Base-by-base conservation (phyloP, 768 basidiomycete species). In the Termitomyces sp. region DNA sequence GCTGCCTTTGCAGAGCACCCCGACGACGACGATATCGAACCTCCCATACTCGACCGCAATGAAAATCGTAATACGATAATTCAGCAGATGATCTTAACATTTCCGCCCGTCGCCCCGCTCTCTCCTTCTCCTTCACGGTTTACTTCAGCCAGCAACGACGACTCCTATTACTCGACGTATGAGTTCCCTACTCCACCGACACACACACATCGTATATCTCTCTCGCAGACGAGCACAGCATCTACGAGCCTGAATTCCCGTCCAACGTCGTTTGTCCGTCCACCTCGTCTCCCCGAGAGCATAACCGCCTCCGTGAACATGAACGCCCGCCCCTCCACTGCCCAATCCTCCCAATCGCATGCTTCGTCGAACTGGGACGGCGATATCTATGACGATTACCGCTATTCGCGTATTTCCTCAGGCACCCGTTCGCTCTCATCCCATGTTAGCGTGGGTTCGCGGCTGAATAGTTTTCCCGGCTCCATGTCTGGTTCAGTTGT, bases 301-400 rank as follows among this genome's bases (percentile, higher is more conserved):
- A 41, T 30, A 2, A 14, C 31, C 28, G 40, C 10, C 21, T 28
- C 41, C 21, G 8, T 31, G 7, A 19, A 42, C 35, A 11, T 52
- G 21, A 21, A 42, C 23, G 23, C 41, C 15, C 51, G 54, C 28
- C 50, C 56, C 10, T 61, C 60, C 23, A 55, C 55, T 23, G 41
- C 54, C 17, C 67, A 67, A 21, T 49, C 48, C 33, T 49, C 49
- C 9, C 49, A 37, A 38, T 50, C 49, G 15, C 49, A 50, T 26
- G 56, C 62, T 0, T 64, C 66, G 14, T 66, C 62, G 3, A 61
- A 62, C 0, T 73, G 75, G 31, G 73, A 85, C 53, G 77, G 76
- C 1, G 86, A 89, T 61, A 89, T 91, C 50, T 91, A 91, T 60
- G 89, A 91, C 67, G 81, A 89, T 58, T 91, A 91, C 65, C 78